phyloP scores from a whole-genome alignment of 2,329 filamentous ascomycete species.

The Fusarium aywerte region DNA sequence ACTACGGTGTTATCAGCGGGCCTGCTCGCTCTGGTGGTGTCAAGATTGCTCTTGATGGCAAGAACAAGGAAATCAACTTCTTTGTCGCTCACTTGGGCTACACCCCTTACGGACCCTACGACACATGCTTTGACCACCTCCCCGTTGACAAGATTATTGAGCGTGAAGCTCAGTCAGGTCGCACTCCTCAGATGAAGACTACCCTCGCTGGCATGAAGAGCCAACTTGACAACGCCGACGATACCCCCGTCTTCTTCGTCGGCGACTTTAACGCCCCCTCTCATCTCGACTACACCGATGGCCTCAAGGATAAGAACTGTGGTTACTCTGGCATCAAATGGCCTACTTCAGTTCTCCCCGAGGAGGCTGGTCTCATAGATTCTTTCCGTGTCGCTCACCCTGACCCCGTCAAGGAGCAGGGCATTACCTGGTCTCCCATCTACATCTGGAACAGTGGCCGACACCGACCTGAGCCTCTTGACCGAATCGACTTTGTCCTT shows the following conservation, averaged over 20 bases:
- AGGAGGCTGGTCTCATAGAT: slow-evolving; percentile 53
- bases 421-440: slow-evolving; percentile 56
- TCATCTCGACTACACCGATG: slow-evolving; percentile 55
- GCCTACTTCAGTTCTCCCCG: slow-evolving; percentile 53
- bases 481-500: slow-evolving; percentile 58
- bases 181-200: slow-evolving; percentile 53
- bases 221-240: slow-evolving; percentile 47
- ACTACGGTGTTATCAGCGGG: slow-evolving; percentile 42
- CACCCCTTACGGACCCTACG: slow-evolving; percentile 57
- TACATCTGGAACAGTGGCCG: slow-evolving; percentile 48
- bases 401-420: slow-evolving; percentile 49
- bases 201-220: slow-evolving; percentile 50
- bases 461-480: slow-evolving; percentile 54
- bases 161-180: slow-evolving; percentile 51
- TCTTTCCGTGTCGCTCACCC: slow-evolving; percentile 53
- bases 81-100: slow-evolving; percentile 53
- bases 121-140: slow-evolving; percentile 55
- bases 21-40: slow-evolving; percentile 45
- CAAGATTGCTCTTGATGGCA: slow-evolving; percentile 51
- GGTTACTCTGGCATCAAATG: slow-evolving; percentile 50
- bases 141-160: slow-evolving; percentile 49
- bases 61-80: slow-evolving; percentile 48
- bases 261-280: slow-evolving; percentile 59
- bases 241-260: slow-evolving; percentile 51
- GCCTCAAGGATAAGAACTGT: slow-evolving; percentile 50